These are phyloP conservation scores for Colletotrichum sp. DNA, from an alignment of 2,329 filamentous ascomycete species.

Conservation along the genomic window DNA sequence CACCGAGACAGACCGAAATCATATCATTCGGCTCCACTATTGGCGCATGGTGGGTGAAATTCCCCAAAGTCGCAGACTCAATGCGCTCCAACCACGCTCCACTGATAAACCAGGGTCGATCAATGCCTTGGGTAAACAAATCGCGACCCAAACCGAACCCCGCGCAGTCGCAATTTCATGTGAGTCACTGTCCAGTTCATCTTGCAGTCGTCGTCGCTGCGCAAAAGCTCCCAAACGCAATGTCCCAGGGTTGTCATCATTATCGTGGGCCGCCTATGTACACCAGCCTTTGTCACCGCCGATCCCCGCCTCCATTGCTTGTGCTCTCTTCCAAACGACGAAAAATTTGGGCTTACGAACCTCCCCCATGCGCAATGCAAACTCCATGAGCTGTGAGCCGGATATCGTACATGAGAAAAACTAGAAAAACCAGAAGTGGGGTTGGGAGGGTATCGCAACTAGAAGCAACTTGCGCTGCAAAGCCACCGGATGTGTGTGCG, in stretches of 20 bases:
- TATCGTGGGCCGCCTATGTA: constrained; percentile 20
- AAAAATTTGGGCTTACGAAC: constrained; percentile 7
- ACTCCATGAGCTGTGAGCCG: constrained; percentile 16
- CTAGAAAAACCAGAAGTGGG: constrained; percentile 21
- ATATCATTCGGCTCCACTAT: background rate
- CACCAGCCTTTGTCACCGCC: background rate
- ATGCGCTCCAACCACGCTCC: background rate
- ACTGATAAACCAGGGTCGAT: background rate
- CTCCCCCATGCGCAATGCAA: constrained; percentile 16
- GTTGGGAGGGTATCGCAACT: constrained; percentile 25
- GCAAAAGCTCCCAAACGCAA: background rate
- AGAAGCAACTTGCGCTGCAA: constrained; percentile 15
- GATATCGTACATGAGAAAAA: constrained; percentile 22
- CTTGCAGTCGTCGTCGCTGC: background rate
- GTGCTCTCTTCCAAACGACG: background rate
- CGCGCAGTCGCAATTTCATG: background rate
- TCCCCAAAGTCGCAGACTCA: background rate
- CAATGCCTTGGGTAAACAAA: background rate
- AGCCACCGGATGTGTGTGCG: background rate
- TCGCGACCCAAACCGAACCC: background rate
- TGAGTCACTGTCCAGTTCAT: background rate
- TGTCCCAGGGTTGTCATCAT: constrained; percentile 8
- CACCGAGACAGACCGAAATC: background rate
- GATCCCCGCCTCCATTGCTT: background rate
- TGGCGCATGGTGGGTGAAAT: background rate